Conservation (phyloP, 2,329 filamentous ascomycete species). For the Ophiostoma angusticollis region DNA sequence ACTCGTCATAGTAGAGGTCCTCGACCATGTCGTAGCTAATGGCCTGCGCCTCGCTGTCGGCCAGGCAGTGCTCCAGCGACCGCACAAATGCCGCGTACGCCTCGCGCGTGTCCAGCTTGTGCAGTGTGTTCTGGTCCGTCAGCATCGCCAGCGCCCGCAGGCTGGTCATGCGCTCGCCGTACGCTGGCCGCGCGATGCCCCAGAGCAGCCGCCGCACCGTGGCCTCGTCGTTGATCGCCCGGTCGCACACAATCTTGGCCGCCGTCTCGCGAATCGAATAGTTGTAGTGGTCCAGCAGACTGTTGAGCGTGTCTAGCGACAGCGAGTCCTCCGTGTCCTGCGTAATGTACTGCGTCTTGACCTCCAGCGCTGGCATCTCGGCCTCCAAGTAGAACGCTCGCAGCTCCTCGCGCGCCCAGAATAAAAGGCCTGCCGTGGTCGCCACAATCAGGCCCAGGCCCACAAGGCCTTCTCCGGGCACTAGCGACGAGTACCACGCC, state of each 20-base stretch:
- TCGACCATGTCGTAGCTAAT: constrained; percentile 31
- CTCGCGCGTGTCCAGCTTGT: constrained; percentile 35
- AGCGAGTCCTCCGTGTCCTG: constrained; percentile 64
- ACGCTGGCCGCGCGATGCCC: constrained; percentile 45
- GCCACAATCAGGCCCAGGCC: constrained; percentile 41
- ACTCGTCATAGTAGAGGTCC: constrained; percentile 49
- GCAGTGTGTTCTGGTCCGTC: constrained; percentile 34
- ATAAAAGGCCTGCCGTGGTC: constrained; percentile 45
- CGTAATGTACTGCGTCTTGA: constrained; percentile 59
- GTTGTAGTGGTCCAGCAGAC: constrained; percentile 57
- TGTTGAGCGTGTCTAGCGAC: constrained; percentile 51
- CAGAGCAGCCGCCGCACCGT: constrained; percentile 39
- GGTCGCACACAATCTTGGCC: constrained; percentile 43
- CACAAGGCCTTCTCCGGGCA: constrained; percentile 40
- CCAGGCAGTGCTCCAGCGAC: constrained; percentile 43
- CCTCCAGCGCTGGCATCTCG: constrained; percentile 50
- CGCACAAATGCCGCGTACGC: constrained; percentile 46
- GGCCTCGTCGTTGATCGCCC: constrained; percentile 44
- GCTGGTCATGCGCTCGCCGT: constrained; percentile 44
- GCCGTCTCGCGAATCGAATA: constrained; percentile 59
- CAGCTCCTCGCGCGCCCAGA: constrained; percentile 45
- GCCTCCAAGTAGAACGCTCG: constrained; percentile 49
- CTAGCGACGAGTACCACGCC: constrained; percentile 26
- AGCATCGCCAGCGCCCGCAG: constrained; percentile 44
- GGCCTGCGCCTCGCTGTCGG: constrained; percentile 21